Base-by-base conservation (phyloP, 2,329 filamentous ascomycete genomes). In the Claviceps sp. region DNA sequence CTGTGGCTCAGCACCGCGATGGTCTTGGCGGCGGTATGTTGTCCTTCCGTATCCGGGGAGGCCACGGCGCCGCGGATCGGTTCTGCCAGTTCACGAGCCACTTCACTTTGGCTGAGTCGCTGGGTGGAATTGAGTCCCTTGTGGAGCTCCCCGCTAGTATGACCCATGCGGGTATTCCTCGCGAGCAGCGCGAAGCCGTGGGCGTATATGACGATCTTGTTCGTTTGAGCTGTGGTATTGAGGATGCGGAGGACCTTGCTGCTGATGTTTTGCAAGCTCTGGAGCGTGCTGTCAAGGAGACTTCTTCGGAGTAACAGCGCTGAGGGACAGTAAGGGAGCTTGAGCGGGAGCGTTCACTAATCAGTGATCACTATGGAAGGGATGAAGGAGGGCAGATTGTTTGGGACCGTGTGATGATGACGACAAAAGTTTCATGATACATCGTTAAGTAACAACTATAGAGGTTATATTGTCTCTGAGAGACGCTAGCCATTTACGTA, bases 11-110 rank as follows among this genome's bases (percentile, higher is more conserved):
- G 73, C 93, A 98, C 73, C 86, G 93, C 59, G 79, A 94, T 61
- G 93, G 86, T 56, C 85, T 97, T 78, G 93, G 93, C 55, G 93
- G 93, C 60, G 93, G 93, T 55, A 98, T 98, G 93, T 81, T 98
- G 44, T 91, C 86, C 54, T 98, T 98, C 82, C 85, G 93, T 58
- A 87, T 98, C 68, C 80, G 81, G 58, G 93, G 91, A 52, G 93
- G 93, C 38, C 80, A 88, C 63, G 77, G 77, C 46, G 91, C 91
- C 1, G 93, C 93, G 14, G 86, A 94, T 71, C 79, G 83, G 50
- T 98, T 98, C 79, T 97, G 93, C 77, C 84, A 93, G 69, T 72
- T 78, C 54, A 96, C 90, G 44, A 81, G 81, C 63, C 82, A 98
- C 67, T 97, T 95, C 72, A 95, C 89, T 1, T 77, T 98, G 6